phyloP scores from a whole-genome alignment of 2,329 filamentous ascomycete genomes.

The Geosmithia putterillii region DNA sequence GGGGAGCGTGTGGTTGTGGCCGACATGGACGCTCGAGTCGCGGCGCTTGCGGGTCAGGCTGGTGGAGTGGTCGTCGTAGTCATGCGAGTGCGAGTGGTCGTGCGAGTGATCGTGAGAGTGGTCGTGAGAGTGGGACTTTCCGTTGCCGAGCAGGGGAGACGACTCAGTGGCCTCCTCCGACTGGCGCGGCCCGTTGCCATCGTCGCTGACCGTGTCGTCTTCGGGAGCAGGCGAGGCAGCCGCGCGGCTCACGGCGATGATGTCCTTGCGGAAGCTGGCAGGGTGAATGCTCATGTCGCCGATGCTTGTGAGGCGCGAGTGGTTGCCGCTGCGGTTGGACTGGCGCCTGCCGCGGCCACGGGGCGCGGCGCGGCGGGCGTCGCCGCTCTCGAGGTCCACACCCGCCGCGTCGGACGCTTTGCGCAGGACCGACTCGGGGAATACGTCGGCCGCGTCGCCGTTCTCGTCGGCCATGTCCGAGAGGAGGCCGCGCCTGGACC shows the following conservation, averaged over 20 bases:
- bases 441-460: slow-evolving; percentile 7
- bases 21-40: slow-evolving; percentile 48
- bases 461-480: slow-evolving; percentile 46
- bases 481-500: slow-evolving; percentile 44
- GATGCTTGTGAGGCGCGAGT: slow-evolving; percentile 51
- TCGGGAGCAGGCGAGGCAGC: slow-evolving; percentile 31
- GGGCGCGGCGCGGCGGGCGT: slow-evolving; percentile 13
- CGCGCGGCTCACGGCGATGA: slow-evolving; percentile 69
- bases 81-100: slow-evolving; percentile 10
- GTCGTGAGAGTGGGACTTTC: slow-evolving; percentile 17
- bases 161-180: slow-evolving; percentile 32
- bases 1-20: slow-evolving; percentile 73
- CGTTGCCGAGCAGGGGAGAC: slow-evolving; percentile 32
- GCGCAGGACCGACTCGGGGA: slow-evolving; percentile 10
- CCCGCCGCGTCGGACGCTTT: slow-evolving; percentile 18
- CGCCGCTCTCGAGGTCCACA: slow-evolving; percentile 11
- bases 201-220: slow-evolving; percentile 28
- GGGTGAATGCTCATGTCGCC: slow-evolving; percentile 76
- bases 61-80: neutral
- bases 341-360: slow-evolving; percentile 28
- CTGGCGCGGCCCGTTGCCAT: slow-evolving; percentile 26
- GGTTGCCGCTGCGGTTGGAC: slow-evolving; percentile 31
- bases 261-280: slow-evolving; percentile 80
- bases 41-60: slow-evolving; percentile 17
- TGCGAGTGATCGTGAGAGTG: slow-evolving; percentile 13